Base-by-base conservation (phyloP, 2,329 filamentous ascomycete genomes). In the Penicillium sp. region DNA sequence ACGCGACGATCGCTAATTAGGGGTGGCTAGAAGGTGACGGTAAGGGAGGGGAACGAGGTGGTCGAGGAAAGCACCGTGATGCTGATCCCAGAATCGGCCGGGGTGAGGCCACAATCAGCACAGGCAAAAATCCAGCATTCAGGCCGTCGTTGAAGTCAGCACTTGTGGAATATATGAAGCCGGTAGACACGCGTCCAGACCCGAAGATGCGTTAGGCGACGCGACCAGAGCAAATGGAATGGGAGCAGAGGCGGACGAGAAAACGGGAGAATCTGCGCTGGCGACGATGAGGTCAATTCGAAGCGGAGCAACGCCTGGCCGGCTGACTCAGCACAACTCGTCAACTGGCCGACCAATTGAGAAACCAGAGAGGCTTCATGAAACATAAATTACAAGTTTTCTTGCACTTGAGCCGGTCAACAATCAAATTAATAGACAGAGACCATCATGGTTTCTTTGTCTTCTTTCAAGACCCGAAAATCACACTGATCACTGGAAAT, bases 201-300 rank as follows among this genome's bases (percentile, higher is more conserved):
- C 43, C 48, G 48, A 30, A 37, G 33, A 55, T 48, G 57, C 52
- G 38, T 40, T 8, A 54, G 56, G 25, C 22, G 43, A 46, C 52
- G 62, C 55, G 57, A 61, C 49, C 37, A 54, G 52, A 42, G n/a
- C 58, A 46, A 49, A 63, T 55, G 28, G 52, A 33, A 49, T 35
- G 40, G 43, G 51, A 33, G 60, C 55, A 52, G 25, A 48, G 58
- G 48, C 59, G n/a, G 22, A 48, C 25, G 28, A 37, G 54, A 42
- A 38, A 26, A 53, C 22, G 28, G 61, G 69, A 66, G 35, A 68
- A 66, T 61, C 65, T 63, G 60, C 60, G 58, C 62, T 60, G 58
- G 62, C 60, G 58, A 55, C 42, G 62, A 71, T 73, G 70, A 73
- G 65, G 67, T 70, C 71, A 71, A 68, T 65, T 52, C 55, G 52